phyloP scores from a whole-genome alignment of 345 rosid species.

The Psidium friedrichsthalianum region DNA sequence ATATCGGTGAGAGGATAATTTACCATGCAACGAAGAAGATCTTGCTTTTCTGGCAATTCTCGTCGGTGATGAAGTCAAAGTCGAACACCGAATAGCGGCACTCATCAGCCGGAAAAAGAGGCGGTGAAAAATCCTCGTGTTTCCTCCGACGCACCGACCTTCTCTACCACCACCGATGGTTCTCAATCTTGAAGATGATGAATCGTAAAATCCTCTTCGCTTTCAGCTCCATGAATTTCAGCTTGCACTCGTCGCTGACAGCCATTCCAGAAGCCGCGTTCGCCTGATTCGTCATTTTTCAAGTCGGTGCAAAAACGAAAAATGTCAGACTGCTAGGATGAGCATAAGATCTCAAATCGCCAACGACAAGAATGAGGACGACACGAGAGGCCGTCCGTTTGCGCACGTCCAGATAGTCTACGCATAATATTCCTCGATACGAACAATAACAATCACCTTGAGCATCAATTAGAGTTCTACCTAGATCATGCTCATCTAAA shows the following conservation, averaged over 20 bases:
- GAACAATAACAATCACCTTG: not conserved
- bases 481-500: not conserved
- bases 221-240: slow-evolving; percentile 75
- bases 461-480: not conserved
- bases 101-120: slow-evolving; percentile 72
- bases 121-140: slow-evolving; percentile 67
- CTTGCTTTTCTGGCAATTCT: slow-evolving; percentile 98
- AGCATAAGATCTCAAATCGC: not conserved
- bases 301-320: not conserved
- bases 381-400: not conserved
- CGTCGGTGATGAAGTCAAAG: slow-evolving; percentile 69
- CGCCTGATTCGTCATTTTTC: slow-evolving; percentile 29
- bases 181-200: slow-evolving; percentile 75
- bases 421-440: not conserved
- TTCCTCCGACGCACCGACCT: slow-evolving; percentile 53
- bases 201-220: slow-evolving; percentile 74
- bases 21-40: slow-evolving; percentile 98
- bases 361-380: not conserved
- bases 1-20: not conserved
- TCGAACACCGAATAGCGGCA: slow-evolving; percentile 94
- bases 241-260: slow-evolving; percentile 83
- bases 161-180: slow-evolving; percentile 77
- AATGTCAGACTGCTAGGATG: not conserved
- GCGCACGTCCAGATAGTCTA: not conserved
- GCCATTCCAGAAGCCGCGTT: slow-evolving; percentile 96